Conservation (phyloP, 441 rosid species). For the Erodium moschatum region DNA sequence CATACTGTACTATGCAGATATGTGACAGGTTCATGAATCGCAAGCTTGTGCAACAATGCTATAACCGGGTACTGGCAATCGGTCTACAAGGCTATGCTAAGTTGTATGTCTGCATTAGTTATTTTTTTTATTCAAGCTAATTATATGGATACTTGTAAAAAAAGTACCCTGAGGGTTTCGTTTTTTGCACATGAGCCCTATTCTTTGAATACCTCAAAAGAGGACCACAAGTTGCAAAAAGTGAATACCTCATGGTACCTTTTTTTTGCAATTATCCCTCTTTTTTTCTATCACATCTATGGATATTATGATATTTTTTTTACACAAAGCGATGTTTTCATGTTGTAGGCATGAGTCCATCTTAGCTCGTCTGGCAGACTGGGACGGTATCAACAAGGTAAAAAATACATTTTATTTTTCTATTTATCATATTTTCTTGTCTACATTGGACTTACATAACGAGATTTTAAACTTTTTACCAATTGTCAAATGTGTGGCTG, state of each 20-base stretch:
- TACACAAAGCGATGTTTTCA: conserved; percentile 19
- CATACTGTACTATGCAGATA: conserved; percentile 39
- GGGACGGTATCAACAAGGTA: conserved; percentile 88
- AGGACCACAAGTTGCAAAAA: too few species aligned
- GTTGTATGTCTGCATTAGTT: conserved; percentile 44
- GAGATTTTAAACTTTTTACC: background rate
- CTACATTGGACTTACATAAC: background rate
- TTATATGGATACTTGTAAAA: background rate
- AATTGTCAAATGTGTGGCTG: too few species aligned
- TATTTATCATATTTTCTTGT: conserved; percentile 10
- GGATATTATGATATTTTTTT: background rate
- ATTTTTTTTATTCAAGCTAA: conserved; percentile 1
- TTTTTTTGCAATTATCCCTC: background rate
- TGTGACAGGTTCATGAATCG: conserved; percentile 82
- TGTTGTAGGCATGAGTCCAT: conserved; percentile 64
- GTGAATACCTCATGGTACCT: too few species aligned
- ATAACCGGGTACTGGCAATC: conserved; percentile 65
- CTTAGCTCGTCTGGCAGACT: conserved; percentile 70
- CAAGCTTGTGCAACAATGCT: conserved; percentile 50
- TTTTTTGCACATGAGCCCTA: too few species aligned
- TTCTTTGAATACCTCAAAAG: too few species aligned
- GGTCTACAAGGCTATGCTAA: conserved; percentile 92
- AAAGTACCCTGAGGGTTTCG: too few species aligned
- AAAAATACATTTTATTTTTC: background rate
- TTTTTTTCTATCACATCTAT: background rate